Evolutionary conservation across 2,329 filamentous ascomycete species (phyloP).

Genomic region (Colletotrichum australisinense): DNA sequence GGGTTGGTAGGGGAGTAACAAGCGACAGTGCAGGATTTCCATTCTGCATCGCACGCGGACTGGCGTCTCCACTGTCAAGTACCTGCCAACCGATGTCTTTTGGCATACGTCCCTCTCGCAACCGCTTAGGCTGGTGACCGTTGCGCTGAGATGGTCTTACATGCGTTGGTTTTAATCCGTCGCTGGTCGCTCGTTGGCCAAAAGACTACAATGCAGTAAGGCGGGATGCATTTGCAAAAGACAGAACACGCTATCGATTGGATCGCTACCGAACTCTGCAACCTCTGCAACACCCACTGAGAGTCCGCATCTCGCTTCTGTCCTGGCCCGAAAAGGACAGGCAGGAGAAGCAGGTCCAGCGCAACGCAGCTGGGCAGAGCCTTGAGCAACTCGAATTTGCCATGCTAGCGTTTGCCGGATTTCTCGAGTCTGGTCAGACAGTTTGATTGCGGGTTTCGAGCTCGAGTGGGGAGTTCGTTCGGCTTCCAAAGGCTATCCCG

Average conservation of each 20-base stretch:
- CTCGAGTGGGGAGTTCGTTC: background rate
- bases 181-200: background rate
- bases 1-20: background rate
- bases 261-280: background rate
- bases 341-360: background rate
- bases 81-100: background rate
- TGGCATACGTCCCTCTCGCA: background rate
- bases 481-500: background rate
- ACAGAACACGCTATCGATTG: background rate
- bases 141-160: background rate
- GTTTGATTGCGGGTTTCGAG: background rate
- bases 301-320: background rate
- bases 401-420: background rate
- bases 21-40: no score
- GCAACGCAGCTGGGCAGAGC: slow-evolving; percentile 35
- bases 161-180: background rate
- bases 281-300: background rate
- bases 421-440: background rate
- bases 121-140: background rate
- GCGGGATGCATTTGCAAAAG: background rate
- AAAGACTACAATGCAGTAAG: background rate
- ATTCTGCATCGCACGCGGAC: no score
- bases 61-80: background rate
- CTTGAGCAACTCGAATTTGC: background rate
- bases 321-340: background rate